A percentile compares a stretch with the other conserved stretches of the same genome.
These are phyloP conservation scores for Trichothecium roseum DNA, from an alignment of 2,329 filamentous ascomycete species.

Conservation along the genomic window DNA sequence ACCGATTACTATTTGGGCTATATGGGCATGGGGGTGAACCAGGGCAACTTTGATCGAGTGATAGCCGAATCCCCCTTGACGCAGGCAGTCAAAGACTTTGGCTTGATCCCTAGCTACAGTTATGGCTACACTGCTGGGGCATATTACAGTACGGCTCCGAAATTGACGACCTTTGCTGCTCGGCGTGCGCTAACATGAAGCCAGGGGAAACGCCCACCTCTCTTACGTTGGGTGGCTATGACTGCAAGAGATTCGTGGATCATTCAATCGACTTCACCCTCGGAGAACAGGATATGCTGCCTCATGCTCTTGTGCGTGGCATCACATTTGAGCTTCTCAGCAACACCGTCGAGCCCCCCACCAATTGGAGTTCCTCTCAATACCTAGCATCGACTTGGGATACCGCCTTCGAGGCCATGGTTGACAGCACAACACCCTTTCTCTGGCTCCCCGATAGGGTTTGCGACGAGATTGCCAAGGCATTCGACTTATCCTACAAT, in stretches of 20 bases:
- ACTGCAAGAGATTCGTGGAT: conserved; percentile 47
- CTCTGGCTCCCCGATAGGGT: conserved; percentile 50
- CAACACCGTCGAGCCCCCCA: conserved; percentile 7
- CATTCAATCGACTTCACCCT: conserved; percentile 52
- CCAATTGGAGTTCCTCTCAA: not conserved
- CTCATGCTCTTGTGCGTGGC: conserved; percentile 50
- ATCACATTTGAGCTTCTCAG: conserved; percentile 21
- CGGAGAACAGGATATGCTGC: conserved; percentile 42
- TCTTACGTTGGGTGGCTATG: conserved; percentile 62
- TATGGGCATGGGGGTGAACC: conserved; percentile 45
- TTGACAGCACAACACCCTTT: conserved; percentile 56
- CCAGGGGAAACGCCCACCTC: conserved; percentile 33
- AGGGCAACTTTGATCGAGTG: conserved; percentile 39
- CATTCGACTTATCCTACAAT: conserved; percentile 57
- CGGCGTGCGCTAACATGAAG: conserved; percentile 10
- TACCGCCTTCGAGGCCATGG: conserved; percentile 37
- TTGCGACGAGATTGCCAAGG: conserved; percentile 53
- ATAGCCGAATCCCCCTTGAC: conserved; percentile 41
- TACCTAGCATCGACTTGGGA: conserved; percentile 28
- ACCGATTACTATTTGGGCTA: conserved; percentile 44
- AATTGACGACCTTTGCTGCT: not conserved
- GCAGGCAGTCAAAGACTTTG: conserved; percentile 46
- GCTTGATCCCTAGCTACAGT: conserved; percentile 58
- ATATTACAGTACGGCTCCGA: conserved; percentile 45
- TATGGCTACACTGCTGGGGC: conserved; percentile 70